Percentiles rank a stretch among this genome's conserved stretches.
Conservation (phyloP, 2,329 filamentous ascomycete species). For the Cladosporium oxysporum region DNA sequence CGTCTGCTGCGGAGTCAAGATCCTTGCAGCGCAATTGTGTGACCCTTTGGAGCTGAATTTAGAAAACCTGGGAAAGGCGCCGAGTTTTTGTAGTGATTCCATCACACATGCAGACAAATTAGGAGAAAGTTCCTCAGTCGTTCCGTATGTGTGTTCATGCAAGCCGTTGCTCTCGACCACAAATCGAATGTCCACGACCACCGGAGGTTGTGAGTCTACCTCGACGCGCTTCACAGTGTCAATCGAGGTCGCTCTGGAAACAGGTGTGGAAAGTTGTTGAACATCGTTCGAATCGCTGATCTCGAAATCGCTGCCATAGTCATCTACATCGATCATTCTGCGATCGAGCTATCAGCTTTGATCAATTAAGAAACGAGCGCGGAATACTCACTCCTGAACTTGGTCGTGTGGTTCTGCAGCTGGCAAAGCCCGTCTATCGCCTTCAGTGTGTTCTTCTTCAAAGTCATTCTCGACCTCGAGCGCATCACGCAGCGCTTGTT, state of each 20-base stretch:
- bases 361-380: too few species aligned
- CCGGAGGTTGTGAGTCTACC: background rate
- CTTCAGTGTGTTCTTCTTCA: background rate
- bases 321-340: too few species aligned
- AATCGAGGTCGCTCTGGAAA: background rate
- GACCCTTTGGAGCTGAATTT: background rate
- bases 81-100: background rate
- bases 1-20: background rate
- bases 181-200: background rate
- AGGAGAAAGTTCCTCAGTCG: background rate
- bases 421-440: too few species aligned
- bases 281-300: background rate
- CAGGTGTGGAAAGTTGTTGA: background rate
- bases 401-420: too few species aligned
- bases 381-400: too few species aligned
- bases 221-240: background rate
- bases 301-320: background rate
- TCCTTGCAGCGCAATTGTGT: background rate
- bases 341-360: too few species aligned
- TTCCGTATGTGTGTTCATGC: background rate
- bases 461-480: constrained; percentile 9
- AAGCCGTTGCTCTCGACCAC: background rate
- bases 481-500: background rate
- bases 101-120: background rate
- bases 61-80: background rate